Evolutionary conservation across 768 basidiomycete species (phyloP), one percentile per base, ranked within the genome.

Genomic region (Phanerodontia chrysosporium): DNA sequence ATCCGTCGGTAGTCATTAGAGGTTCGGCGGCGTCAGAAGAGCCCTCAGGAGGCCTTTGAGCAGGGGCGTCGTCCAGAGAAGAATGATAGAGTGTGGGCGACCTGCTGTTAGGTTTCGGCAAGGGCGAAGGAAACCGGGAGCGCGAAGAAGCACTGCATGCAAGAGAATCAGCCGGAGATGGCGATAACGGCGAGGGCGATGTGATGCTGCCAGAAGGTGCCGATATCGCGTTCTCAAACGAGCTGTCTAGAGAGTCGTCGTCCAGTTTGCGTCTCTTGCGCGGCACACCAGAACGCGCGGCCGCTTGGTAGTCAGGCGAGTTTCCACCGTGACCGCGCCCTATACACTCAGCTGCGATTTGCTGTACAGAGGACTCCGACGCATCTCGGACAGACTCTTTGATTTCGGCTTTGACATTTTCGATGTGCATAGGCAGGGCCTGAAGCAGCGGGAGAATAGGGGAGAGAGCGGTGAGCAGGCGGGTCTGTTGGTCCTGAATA

Each of bases 381-480:
- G 39, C 39, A 18, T 42, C 18, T 9, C 39, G 39, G 39, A 42
- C 39, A 18, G 59, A 52, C 27, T 72, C 67, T 51, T 66, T 62
- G 45, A 72, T 49, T 16, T 66, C 62, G 28, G 58, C 62, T 9
- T 66, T 63, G 6, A 67, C 66, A 18, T 62, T 35, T 13, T 84
- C 79, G 54, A 89, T 76, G 63, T 86, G 84, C 1, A 80, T 68
- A 1, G 86, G 82, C 21, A 89, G 62, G 9, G 82, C 73, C 59
- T 87, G 84, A 1, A 89, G 59, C 3, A 86, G 71, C 27, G 88
- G 86, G 2, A 86, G 69, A 16, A 90, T 69, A 7, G 89, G 85
- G 0, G 81, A 61, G 1, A 90, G 70, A 12, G 82, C 73, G 24
- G 81, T 67, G 1, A 89, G 68, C 0, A 87, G 77, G 13, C 78